Conservation (phyloP, 1,284 basidiomycete species). For the Fomes fomentarius region DNA sequence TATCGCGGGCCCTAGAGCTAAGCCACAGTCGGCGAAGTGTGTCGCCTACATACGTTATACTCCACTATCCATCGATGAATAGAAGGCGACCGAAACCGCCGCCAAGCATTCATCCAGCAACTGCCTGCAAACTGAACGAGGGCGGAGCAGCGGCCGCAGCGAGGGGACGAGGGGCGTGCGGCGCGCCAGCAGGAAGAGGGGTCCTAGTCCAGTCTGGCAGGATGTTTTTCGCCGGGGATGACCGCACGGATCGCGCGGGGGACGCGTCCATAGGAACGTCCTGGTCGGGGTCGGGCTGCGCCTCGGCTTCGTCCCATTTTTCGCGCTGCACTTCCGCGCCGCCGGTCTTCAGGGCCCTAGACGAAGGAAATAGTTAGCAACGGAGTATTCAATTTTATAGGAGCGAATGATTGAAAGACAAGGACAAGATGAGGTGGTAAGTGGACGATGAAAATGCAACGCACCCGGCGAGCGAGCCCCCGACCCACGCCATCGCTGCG, state of each 20-base stretch:
- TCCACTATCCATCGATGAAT: too few relatives aligned
- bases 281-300: constrained; percentile 41
- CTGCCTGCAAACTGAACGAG: constrained; percentile 34
- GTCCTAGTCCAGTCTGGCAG: constrained; percentile 83
- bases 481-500: constrained; percentile 86
- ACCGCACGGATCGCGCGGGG: constrained; percentile 10
- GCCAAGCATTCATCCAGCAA: constrained; percentile 31
- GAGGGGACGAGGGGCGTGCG: constrained; percentile 46
- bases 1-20: background rate
- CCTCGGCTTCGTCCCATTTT: constrained; percentile 79
- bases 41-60: too few relatives aligned
- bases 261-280: constrained; percentile 39
- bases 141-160: constrained; percentile 12
- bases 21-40: too few relatives aligned
- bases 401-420: background rate
- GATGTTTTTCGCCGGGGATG: constrained; percentile 39
- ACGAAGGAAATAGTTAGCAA: background rate
- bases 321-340: constrained; percentile 82
- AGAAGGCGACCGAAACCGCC: too few relatives aligned
- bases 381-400: background rate
- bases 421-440: background rate
- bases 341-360: constrained; percentile 79
- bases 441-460: constrained; percentile 27
- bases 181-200: constrained; percentile 62
- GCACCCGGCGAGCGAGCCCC: constrained; percentile 89